Evolutionary conservation across 108 stramenopile genomes (phyloP).

Genomic region (Schizochytrium sp.): DNA sequence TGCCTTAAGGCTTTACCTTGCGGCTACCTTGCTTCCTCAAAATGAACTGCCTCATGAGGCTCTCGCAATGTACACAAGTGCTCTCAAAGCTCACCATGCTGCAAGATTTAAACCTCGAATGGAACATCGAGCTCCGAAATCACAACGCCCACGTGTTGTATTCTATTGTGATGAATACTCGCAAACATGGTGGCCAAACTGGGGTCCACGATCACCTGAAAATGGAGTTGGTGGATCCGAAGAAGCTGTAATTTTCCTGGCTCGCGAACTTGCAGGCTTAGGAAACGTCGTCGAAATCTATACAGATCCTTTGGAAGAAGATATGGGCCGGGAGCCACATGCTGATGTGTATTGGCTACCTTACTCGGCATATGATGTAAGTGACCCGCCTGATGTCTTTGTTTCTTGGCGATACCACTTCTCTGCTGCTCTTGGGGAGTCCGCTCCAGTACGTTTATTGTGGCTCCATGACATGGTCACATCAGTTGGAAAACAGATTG

Average conservation of each 20-base stretch:
- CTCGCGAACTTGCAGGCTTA: slow-evolving; percentile 68
- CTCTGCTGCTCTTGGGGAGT: slow-evolving; percentile 67
- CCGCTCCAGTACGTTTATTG: slow-evolving; percentile 60
- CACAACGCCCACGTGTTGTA: slow-evolving; percentile 60
- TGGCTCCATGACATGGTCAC: slow-evolving; percentile 72
- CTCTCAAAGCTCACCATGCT: background rate
- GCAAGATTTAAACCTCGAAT: background rate
- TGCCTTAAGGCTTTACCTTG: too few species aligned
- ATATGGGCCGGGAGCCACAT: background rate
- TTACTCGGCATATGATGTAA: slow-evolving; percentile 59
- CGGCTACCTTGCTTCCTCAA: too few species aligned
- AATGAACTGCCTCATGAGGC: too few species aligned
- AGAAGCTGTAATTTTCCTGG: slow-evolving; percentile 72
- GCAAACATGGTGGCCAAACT: slow-evolving; percentile 75
- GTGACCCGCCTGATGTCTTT: slow-evolving; percentile 70
- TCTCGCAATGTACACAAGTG: background rate
- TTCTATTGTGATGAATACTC: slow-evolving; percentile 77
- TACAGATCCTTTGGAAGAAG: slow-evolving; percentile 24
- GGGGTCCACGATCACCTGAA: slow-evolving; percentile 68
- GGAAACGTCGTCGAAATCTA: slow-evolving; percentile 72
- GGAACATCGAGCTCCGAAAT: background rate
- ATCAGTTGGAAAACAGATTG: background rate
- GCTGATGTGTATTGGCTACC: slow-evolving; percentile 10
- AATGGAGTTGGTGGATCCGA: slow-evolving; percentile 75
- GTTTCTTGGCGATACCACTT: slow-evolving; percentile 77